Evolutionary conservation across 2,329 filamentous ascomycete genomes (phyloP).

Genomic region (Emergomyces pasteurianus): DNA sequence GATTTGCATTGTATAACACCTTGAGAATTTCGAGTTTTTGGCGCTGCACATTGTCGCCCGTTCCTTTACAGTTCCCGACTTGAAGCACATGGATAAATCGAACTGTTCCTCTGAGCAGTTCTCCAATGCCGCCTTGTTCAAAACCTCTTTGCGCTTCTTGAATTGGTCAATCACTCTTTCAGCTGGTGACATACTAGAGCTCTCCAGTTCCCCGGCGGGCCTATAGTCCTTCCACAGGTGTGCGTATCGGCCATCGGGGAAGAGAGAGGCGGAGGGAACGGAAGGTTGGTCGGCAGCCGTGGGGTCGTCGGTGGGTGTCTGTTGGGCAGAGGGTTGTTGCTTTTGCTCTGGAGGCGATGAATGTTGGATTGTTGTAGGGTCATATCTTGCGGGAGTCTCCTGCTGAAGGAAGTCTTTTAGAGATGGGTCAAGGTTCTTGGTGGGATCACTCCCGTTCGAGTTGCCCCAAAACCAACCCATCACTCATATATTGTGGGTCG

Average conservation of each 20-base stretch:
- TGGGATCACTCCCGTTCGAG: constrained; percentile 43
- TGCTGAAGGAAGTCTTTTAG: constrained; percentile 74
- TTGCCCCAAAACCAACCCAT: constrained; percentile 55
- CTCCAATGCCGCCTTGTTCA: constrained; percentile 74
- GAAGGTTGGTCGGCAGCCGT: constrained; percentile 21
- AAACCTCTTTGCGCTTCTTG: constrained; percentile 67
- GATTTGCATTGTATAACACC: constrained; percentile 81
- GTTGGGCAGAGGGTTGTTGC: constrained; percentile 1
- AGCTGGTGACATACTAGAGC: constrained; percentile 63
- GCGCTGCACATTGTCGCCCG: constrained; percentile 65
- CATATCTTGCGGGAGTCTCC: constrained; percentile 65
- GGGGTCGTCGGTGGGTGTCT: constrained; percentile 6
- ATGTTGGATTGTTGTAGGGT: constrained; percentile 20
- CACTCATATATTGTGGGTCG: background rate
- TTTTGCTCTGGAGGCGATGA: constrained; percentile 11
- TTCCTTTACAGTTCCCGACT: constrained; percentile 53
- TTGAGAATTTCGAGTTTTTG: constrained; percentile 65
- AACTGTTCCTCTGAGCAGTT: constrained; percentile 86
- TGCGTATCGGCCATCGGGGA: constrained; percentile 61
- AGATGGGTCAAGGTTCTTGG: constrained; percentile 66
- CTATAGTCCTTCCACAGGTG: constrained; percentile 89
- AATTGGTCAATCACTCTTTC: constrained; percentile 71
- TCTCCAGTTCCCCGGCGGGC: constrained; percentile 58
- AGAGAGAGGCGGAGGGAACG: constrained; percentile 44
- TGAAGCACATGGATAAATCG: constrained; percentile 72